Evolutionary conservation across 2,329 filamentous ascomycete species (phyloP).

Genomic region (Akanthomyces muscarius): DNA sequence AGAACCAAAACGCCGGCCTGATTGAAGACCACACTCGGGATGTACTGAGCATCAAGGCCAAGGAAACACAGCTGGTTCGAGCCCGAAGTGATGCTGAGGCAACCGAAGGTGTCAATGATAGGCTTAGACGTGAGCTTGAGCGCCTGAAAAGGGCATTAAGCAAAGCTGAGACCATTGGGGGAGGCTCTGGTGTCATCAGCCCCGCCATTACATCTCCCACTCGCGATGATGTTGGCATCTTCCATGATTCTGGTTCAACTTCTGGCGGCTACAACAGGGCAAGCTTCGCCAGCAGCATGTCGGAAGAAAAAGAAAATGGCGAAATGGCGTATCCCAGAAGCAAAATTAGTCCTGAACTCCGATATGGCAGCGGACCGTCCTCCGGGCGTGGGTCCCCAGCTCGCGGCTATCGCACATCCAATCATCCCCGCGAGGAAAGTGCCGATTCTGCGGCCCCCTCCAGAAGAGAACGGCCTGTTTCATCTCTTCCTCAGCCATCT

Average conservation of each 20-base stretch:
- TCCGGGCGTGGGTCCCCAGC: slow-evolving; percentile 59
- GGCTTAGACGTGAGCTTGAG: slow-evolving; percentile 83
- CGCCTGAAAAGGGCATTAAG: slow-evolving; percentile 83
- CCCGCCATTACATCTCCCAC: slow-evolving; percentile 48
- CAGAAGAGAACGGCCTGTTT: slow-evolving; percentile 32
- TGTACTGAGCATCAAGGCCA: slow-evolving; percentile 93
- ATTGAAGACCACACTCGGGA: slow-evolving; percentile 97
- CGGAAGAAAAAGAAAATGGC: slow-evolving; percentile 76
- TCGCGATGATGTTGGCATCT: slow-evolving; percentile 58
- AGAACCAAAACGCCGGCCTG: slow-evolving; percentile 92
- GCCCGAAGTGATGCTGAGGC: slow-evolving; percentile 86
- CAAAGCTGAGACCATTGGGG: slow-evolving; percentile 51
- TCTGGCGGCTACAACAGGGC: slow-evolving; percentile 46
- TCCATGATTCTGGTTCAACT: slow-evolving; percentile 46
- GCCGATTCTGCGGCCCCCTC: slow-evolving; percentile 28
- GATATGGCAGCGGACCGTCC: slow-evolving; percentile 48
- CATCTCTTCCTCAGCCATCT: slow-evolving; percentile 33
- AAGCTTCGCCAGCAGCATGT: slow-evolving; percentile 62
- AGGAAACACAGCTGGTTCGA: slow-evolving; percentile 93
- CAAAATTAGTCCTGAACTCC: slow-evolving; percentile 53
- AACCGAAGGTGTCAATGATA: slow-evolving; percentile 80
- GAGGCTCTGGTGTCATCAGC: slow-evolving; percentile 35
- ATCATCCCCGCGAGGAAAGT: slow-evolving; percentile 30
- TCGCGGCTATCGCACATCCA: slow-evolving; percentile 45
- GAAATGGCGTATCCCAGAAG: slow-evolving; percentile 44